Evolutionary conservation across 495 filamentous ascomycete species (phyloP).

Genomic region (Melanomma pulvis-pyrius): DNA sequence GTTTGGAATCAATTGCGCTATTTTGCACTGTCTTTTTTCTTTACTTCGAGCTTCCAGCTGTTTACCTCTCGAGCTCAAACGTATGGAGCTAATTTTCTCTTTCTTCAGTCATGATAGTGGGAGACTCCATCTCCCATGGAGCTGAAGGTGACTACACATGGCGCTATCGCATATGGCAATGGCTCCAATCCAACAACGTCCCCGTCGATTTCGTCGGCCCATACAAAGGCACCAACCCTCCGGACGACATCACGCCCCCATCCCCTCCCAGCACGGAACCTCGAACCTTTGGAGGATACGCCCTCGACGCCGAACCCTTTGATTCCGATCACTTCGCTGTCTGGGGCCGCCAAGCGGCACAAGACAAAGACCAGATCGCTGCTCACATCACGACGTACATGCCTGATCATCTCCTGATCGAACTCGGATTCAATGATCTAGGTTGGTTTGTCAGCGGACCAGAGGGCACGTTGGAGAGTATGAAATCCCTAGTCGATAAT

Average conservation of each 20-base stretch:
- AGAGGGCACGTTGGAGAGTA: not conserved
- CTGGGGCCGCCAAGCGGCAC: conserved; percentile 7
- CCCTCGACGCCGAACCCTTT: not conserved
- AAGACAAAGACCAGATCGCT: not conserved
- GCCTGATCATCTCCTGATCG: conserved; percentile 5
- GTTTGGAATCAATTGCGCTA: too few species aligned
- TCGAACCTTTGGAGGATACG: not conserved
- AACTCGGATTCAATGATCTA: conserved; percentile 15
- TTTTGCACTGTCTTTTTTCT: too few species aligned
- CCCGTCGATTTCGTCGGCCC: conserved; percentile 6
- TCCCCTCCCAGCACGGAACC: not conserved
- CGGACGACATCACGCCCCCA: not conserved
- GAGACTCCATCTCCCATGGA: conserved; percentile 15
- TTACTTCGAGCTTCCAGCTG: too few species aligned
- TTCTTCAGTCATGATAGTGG: conserved; percentile 4
- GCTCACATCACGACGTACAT: not conserved
- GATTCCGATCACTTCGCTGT: not conserved
- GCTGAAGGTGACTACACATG: conserved; percentile 4
- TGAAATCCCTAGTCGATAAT: conserved; percentile 4
- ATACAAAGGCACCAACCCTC: conserved; percentile 2
- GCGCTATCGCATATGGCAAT: conserved; percentile 9
- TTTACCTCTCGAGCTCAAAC: too few species aligned
- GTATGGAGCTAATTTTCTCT: too few species aligned
- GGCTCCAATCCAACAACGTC: not conserved
- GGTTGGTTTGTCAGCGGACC: conserved; percentile 12